Evolutionary conservation across 768 basidiomycete species (phyloP).

Genomic region (Rhizopogon salebrosus): DNA sequence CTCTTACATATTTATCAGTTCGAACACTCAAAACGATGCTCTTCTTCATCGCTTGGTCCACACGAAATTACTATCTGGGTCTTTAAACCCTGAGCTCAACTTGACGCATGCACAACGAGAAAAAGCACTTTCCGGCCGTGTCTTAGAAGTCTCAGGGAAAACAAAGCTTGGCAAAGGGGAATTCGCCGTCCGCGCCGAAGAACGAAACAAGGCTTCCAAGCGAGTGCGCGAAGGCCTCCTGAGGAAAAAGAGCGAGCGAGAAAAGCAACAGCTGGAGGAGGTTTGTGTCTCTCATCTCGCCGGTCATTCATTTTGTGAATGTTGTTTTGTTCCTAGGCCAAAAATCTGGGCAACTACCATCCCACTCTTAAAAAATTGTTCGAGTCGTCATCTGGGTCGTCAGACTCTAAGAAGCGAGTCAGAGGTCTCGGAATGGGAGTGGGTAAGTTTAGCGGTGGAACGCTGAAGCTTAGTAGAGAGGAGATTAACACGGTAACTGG

Average conservation of each 20-base stretch:
- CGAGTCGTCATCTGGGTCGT: slow-evolving; percentile 28
- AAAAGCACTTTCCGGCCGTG: slow-evolving; percentile 73
- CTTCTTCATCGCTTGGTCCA: slow-evolving; percentile 76
- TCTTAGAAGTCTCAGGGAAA: slow-evolving; percentile 64
- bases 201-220: slow-evolving; percentile 68
- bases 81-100: slow-evolving; percentile 55
- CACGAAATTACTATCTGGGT: slow-evolving; percentile 73
- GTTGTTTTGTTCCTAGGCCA: slow-evolving; percentile 48
- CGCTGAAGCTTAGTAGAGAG: slow-evolving; percentile 54
- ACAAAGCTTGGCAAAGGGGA: slow-evolving; percentile 77
- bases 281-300: slow-evolving; percentile 30
- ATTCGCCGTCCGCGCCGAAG: slow-evolving; percentile 48
- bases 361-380: slow-evolving; percentile 69
- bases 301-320: not conserved
- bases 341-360: slow-evolving; percentile 82
- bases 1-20: slow-evolving; percentile 35
- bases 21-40: slow-evolving; percentile 74
- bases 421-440: slow-evolving; percentile 76
- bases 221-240: slow-evolving; percentile 66
- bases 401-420: slow-evolving; percentile 41
- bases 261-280: slow-evolving; percentile 58
- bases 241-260: slow-evolving; percentile 55
- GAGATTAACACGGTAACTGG: slow-evolving; percentile 47
- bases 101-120: slow-evolving; percentile 62
- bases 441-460: slow-evolving; percentile 68